Evolutionary conservation across 306 rosid genomes (phyloP).

Genomic region (Abrus precatorius): DNA sequence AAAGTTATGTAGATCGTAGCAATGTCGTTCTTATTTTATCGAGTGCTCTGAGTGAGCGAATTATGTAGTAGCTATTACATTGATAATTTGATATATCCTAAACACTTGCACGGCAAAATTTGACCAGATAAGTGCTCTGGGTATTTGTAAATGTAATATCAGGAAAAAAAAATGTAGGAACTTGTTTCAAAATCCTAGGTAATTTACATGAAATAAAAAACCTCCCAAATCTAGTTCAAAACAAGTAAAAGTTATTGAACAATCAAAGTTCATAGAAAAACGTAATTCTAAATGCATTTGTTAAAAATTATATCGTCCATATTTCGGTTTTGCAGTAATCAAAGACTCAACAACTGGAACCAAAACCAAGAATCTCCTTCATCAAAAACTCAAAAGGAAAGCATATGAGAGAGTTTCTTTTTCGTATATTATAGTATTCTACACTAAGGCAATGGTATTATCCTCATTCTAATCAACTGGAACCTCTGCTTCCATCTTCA

Average conservation of each 20-base stretch:
- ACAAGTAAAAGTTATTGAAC: background rate
- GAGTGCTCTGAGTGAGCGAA: constrained; percentile 4
- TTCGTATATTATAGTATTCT: background rate
- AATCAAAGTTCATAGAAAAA: constrained; percentile 5
- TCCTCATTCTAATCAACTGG: constrained; percentile 63
- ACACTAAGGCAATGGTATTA: constrained; percentile 18
- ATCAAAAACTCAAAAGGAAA: constrained; percentile 30
- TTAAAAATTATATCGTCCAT: constrained; percentile 25
- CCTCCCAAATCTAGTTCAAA: constrained; percentile 18
- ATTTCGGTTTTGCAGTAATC: constrained; percentile 23
- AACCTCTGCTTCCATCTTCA: constrained; percentile 86
- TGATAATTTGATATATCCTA: background rate
- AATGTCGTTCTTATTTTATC: background rate
- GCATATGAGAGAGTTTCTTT: background rate
- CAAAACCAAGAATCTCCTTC: constrained; percentile 36
- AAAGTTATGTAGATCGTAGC: constrained; percentile 25
- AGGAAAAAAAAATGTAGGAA: background rate
- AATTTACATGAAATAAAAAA: constrained; percentile 33
- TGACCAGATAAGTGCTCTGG: background rate
- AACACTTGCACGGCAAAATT: background rate
- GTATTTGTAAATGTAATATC: background rate
- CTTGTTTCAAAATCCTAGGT: background rate
- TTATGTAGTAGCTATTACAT: background rate
- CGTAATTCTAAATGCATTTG: constrained; percentile 22
- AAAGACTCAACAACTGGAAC: constrained; percentile 20